These are phyloP conservation scores for Crithidia fasciculata DNA, from an alignment of 208 protist genomes.

Conservation along the genomic window DNA sequence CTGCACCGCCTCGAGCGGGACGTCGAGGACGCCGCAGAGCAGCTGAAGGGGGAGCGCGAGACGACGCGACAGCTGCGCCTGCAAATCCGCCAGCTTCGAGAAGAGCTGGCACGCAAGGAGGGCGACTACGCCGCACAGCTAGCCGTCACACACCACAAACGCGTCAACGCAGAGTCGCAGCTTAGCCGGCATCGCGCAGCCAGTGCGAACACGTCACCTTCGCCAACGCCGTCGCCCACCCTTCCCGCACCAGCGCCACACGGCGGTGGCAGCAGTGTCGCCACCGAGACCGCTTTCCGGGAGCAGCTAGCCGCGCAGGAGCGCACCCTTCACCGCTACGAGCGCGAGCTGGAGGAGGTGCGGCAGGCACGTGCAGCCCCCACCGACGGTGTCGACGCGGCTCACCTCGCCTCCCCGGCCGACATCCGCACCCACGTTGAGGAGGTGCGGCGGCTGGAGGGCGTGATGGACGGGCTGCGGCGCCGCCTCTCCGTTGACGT, in stretches of 20 bases:
- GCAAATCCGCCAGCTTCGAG: slow-evolving; percentile 47
- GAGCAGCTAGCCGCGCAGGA: slow-evolving; percentile 51
- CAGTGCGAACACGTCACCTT: background rate
- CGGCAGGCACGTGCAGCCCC: slow-evolving; percentile 1
- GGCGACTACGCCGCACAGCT: slow-evolving; percentile 42
- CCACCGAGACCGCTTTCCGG: slow-evolving; percentile 34
- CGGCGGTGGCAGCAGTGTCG: background rate
- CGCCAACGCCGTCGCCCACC: background rate
- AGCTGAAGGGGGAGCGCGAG: slow-evolving; percentile 64
- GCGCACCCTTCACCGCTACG: slow-evolving; percentile 28
- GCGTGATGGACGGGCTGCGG: slow-evolving; percentile 63
- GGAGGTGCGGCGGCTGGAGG: slow-evolving; percentile 60
- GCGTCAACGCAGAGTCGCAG: slow-evolving; percentile 22
- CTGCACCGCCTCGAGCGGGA: slow-evolving; percentile 58
- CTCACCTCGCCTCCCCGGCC: slow-evolving; percentile 14
- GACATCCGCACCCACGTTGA: slow-evolving; percentile 48
- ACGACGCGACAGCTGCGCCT: slow-evolving; percentile 42
- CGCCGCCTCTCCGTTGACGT: slow-evolving; percentile 59
- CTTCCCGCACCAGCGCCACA: background rate
- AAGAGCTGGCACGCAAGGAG: slow-evolving; percentile 41
- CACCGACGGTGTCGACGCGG: slow-evolving; percentile 5
- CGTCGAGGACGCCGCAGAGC: slow-evolving; percentile 41
- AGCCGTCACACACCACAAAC: slow-evolving; percentile 20
- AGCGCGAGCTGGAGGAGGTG: slow-evolving; percentile 49
- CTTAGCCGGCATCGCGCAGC: slow-evolving; percentile 18